Evolutionary conservation across 257 asterid genomes (phyloP), one percentile per base, ranked within the genome.

Genomic region (Thymus quinquecostatus): DNA sequence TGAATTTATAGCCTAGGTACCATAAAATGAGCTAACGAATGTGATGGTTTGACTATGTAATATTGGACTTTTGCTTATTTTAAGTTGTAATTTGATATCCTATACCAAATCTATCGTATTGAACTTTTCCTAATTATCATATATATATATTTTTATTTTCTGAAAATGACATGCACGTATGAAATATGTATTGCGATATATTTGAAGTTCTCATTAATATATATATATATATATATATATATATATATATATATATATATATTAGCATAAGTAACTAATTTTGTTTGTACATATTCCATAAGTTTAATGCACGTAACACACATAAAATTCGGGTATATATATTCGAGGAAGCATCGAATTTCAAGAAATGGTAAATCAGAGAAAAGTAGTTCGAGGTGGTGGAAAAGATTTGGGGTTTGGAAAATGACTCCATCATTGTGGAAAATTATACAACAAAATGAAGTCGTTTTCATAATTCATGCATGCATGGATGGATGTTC

Each of bases 391-490:
- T 68, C 54, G 47, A 62, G 76, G 72, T 28, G 45, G 56, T 51
- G 80, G 30, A 76, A 76, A 76, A 63, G 76, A 76, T 76, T 69
- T 62, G 68, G 67, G 29, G 62, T 76, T 76, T 55, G 80, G 72
- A 68, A 73, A 57, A 59, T 50, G 64, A 69, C 9, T 53, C 73
- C n/a, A 56, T 78, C 82, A 73, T 6, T 47, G 78, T 72, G 72
- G 75, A 72, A 78, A 55, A 64, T 28, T 1, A 34, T 34, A 34
- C 51, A 61, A 21, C 10, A 56, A 41, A 41, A 71, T 60, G 27
- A 41, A 14, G 66, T 48, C 72, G 13, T 57, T 55, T 73, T 56
- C 70, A 56, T 8, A 2, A 44, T 48, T 14, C 12, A 48, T 58
- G 73, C 56, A 66, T 68, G 75, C 74, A 67, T 68, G 74, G 13